Evolutionary conservation across 2,329 filamentous ascomycete genomes (phyloP), one percentile per base, ranked within the genome.

Genomic region (Fusarium proliferatum): DNA sequence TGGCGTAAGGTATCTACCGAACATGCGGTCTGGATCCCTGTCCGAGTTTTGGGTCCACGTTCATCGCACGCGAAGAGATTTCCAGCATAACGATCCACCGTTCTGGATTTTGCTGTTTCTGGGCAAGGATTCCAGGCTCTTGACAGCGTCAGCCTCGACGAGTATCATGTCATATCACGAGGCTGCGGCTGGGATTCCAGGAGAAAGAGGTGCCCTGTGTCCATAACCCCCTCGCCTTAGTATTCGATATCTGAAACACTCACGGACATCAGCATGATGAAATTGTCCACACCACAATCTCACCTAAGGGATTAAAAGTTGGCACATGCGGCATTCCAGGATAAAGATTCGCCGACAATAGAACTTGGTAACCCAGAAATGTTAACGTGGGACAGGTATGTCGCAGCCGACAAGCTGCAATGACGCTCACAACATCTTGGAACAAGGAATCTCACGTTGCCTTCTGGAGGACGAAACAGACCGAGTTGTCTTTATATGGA

Each of bases 1-100:
- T 70, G 65, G 56, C 67, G 65, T 76, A 76, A 46, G 69, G 57
- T 65, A 61, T 67, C 51, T 62, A 59, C 57, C 62, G 60, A 78
- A 76, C 67, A 67, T 74, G 76, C 69, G 73, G 76, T 76, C 76
- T 70, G 46, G 71, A 78, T 76, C 76, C 76, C 74, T 78, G 76
- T 67, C 65, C 45, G 67, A 49, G 58, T 55, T 66, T 51, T 53
- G 60, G 75, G 49, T 53, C 64, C 68, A 61, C 63, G 60, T 67
- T 62, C 63, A 63, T 68, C 71, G 62, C 60, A 48, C 55, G 65
- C 56, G 64, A 72, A 74, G 71, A 73, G 67, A 59, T 77, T 77
- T 77, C 67, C 70, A 72, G 61, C 69, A 72, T 64, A 52, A 67
- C 61, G 75, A 70, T 77, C 75, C 76, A 77, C 77, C 67, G 52